Evolutionary conservation across 2,329 filamentous ascomycete species (phyloP), one percentile per base, ranked within the genome.

Genomic region (Aspergillus awamori): DNA sequence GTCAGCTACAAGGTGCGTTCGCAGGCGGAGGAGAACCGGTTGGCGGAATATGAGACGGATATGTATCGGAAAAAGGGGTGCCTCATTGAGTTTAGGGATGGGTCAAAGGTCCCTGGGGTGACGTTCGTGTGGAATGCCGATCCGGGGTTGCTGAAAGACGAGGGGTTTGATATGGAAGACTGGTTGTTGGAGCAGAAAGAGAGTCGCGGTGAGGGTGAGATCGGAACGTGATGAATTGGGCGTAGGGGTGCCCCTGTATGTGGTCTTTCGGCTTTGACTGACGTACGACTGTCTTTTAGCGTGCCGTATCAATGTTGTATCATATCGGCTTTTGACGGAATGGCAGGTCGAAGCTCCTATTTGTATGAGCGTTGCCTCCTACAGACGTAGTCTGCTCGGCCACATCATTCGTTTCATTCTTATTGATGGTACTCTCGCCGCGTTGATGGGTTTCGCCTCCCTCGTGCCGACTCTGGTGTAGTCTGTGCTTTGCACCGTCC

Each of bases 401-500:
- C 6, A 8, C 5, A 6, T 49, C 47, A 17, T 33, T 10, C 1
- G 6, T 10, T 17, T 49, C 8, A 1, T n/a, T 15, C 15, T 55
- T 55, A 8, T 47, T 55, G 38, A 55, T 55, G 20, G 38, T 43
- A 11, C 13, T 26, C 24, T 45, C 53, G 10, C 53, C 53, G 3
- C 39, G 53, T 17, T 55, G 38, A 8, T 20, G 38, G 0, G 5
- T 30, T n/a, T 47, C 53, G 4, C 8, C 39, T 20, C 45, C 28
- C 5, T 55, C 53, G 6, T 39, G 39, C 3, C 52, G 52, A 5
- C 17, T 45, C 4, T 41, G 39, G 33, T 39, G 52, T 5, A 55
- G 15, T 17, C 13, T 55, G 15, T 59, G 45, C 22, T 59, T 64
- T 1, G 53, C 22, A 39, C 38, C 28, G 38, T 67, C 65, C 8